Evolutionary conservation across 139 green algal genomes (phyloP).

Genomic region (Monoraphidium neglectum): DNA sequence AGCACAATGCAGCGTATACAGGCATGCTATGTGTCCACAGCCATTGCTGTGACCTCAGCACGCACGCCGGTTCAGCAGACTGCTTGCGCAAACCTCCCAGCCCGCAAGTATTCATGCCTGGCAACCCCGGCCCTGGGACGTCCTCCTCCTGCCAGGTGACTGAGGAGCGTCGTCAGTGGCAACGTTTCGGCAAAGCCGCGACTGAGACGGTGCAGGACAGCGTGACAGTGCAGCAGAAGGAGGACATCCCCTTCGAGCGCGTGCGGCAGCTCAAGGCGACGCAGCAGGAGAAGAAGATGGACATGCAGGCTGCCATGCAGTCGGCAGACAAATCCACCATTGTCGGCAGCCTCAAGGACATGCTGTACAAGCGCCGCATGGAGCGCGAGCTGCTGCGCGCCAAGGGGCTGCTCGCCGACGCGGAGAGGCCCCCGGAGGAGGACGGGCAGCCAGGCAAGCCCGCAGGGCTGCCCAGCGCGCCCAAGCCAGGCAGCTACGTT

Average conservation of each 20-base stretch:
- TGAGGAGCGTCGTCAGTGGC: slow-evolving; percentile 75
- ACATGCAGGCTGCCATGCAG: slow-evolving; percentile 74
- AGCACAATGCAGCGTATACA: no score
- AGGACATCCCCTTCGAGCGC: slow-evolving; percentile 96
- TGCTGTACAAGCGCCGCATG: slow-evolving; percentile 89
- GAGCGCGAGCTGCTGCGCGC: slow-evolving; percentile 88
- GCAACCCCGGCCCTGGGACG: no score
- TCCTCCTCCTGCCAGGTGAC: slow-evolving; percentile 44
- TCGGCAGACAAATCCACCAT: slow-evolving; percentile 41
- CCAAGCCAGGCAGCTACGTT: slow-evolving; percentile 85
- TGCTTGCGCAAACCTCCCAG: no score
- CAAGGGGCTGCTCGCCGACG: slow-evolving; percentile 71
- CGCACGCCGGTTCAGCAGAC: no score
- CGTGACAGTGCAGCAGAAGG: slow-evolving; percentile 72
- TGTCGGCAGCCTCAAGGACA: slow-evolving; percentile 73
- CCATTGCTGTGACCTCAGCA: no score
- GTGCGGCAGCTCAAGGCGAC: slow-evolving; percentile 77
- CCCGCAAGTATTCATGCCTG: no score
- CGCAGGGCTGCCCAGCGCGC: slow-evolving; percentile 12
- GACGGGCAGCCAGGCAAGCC: slow-evolving; percentile 24
- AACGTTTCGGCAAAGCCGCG: slow-evolving; percentile 86
- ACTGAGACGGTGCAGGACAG: slow-evolving; percentile 91
- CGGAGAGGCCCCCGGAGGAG: slow-evolving; percentile 84
- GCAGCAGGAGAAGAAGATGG: slow-evolving; percentile 87
- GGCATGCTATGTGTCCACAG: no score